These are phyloP conservation scores for Daldinia grandis DNA, from an alignment of 495 filamentous ascomycete genomes.

Conservation along the genomic window DNA sequence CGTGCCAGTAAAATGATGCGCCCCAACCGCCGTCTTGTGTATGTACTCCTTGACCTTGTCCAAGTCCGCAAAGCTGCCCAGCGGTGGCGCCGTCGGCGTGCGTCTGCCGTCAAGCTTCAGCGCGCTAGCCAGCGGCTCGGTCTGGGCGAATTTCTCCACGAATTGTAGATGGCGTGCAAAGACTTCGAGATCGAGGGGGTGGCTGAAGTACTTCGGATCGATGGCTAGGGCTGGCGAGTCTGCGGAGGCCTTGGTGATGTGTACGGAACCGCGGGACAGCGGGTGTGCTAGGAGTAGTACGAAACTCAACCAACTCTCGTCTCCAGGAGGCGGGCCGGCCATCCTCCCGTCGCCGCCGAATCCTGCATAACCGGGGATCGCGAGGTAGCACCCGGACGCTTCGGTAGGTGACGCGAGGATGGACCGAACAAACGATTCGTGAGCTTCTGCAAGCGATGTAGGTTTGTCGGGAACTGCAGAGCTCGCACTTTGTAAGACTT, in stretches of 20 bases:
- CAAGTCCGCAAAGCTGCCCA: constrained; percentile 15
- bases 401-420: constrained; percentile 72
- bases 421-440: constrained; percentile 76
- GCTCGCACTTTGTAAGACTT: neutral
- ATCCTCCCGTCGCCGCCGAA: neutral
- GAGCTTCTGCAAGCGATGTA: constrained; percentile 39
- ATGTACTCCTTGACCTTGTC: constrained; percentile 40
- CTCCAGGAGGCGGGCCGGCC: constrained; percentile 1
- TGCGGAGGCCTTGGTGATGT: constrained; percentile 51
- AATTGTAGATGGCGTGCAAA: constrained; percentile 52
- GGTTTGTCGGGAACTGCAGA: neutral
- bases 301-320: constrained; percentile 42
- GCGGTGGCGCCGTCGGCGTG: constrained; percentile 1
- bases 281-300: constrained; percentile 49
- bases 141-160: constrained; percentile 44
- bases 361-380: constrained; percentile 3
- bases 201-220: constrained; percentile 60
- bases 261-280: constrained; percentile 61
- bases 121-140: constrained; percentile 46
- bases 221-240: constrained; percentile 49
- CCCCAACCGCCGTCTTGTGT: constrained; percentile 34
- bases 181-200: constrained; percentile 57
- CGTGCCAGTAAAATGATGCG: constrained; percentile 42
- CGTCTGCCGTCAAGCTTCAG: constrained; percentile 39
- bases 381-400: constrained; percentile 46